phyloP scores from a whole-genome alignment of 441 rosid species.

The Geranium incanum region DNA sequence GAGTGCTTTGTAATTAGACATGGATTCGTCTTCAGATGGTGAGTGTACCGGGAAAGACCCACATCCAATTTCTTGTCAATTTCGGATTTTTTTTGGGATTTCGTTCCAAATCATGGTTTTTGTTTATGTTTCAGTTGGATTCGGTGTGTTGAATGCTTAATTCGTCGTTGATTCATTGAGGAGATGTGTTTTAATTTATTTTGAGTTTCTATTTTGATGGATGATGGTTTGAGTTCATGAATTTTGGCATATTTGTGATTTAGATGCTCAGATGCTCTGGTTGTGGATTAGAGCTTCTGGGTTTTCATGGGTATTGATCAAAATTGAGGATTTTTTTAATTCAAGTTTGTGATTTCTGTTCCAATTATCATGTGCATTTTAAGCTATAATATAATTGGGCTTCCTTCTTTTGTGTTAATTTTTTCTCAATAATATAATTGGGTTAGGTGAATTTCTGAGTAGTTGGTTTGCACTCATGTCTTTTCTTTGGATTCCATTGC shows the following conservation, averaged over 20 bases:
- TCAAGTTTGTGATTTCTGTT: background rate
- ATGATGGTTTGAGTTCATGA: slow-evolving; percentile 17
- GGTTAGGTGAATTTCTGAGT: slow-evolving; percentile 25
- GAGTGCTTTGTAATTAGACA: slow-evolving; percentile 23
- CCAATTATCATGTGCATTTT: slow-evolving; percentile 12
- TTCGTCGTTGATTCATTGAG: slow-evolving; percentile 8
- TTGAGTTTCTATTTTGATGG: slow-evolving; percentile 15
- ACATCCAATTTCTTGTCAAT: background rate
- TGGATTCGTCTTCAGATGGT: slow-evolving; percentile 50
- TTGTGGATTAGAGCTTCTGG: slow-evolving; percentile 16
- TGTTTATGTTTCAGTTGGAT: background rate
- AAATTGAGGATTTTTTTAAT: background rate
- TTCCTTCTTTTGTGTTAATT: background rate
- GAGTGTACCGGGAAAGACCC: background rate
- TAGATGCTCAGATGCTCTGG: slow-evolving; percentile 15
- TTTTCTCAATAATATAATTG: slow-evolving; percentile 6
- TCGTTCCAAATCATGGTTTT: background rate
- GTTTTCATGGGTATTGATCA: slow-evolving; percentile 6
- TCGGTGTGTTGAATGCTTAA: slow-evolving; percentile 8
- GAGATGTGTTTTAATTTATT: slow-evolving; percentile 18
- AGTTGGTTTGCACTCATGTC: slow-evolving; percentile 21
- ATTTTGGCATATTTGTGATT: slow-evolving; percentile 13
- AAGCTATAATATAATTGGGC: slow-evolving; percentile 8
- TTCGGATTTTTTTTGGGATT: too few species aligned
- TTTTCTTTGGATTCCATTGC: slow-evolving; percentile 17